These are phyloP conservation scores for Boechera stricta DNA, from an alignment of 345 rosid genomes.

Conservation along the genomic window DNA sequence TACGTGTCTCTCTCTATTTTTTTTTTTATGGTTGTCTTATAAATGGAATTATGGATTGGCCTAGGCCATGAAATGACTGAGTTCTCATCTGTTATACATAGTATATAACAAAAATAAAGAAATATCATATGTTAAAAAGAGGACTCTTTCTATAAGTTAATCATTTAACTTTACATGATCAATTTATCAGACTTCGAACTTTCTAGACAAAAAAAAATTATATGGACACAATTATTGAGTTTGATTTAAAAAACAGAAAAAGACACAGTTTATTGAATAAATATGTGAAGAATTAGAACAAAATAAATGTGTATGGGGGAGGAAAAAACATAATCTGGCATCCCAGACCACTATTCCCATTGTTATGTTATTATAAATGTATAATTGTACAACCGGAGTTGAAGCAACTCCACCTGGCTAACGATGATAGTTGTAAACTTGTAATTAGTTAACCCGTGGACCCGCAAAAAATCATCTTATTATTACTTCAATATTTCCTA, in stretches of 20 bases:
- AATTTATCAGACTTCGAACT: background rate
- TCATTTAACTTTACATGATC: background rate
- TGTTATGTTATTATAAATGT: background rate
- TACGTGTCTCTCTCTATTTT: background rate
- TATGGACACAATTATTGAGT: background rate
- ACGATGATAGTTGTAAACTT: background rate
- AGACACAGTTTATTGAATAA: background rate
- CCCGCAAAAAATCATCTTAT: background rate
- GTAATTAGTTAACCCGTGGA: background rate
- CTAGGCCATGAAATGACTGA: background rate
- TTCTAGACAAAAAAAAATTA: background rate
- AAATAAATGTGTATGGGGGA: background rate
- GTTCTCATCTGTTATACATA: background rate
- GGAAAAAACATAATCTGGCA: background rate
- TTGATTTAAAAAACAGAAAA: no score
- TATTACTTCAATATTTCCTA: background rate
- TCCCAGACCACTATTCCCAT: background rate
- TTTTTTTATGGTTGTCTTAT: background rate
- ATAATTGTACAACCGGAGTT: background rate
- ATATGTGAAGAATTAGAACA: background rate
- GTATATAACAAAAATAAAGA: background rate
- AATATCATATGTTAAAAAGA: background rate
- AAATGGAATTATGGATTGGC: background rate
- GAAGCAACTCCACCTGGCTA: slow-evolving; percentile 17
- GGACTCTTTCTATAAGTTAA: background rate